Evolutionary conservation across 352 stramenopile genomes (phyloP).

Genomic region (Globisporangium spiculum): DNA sequence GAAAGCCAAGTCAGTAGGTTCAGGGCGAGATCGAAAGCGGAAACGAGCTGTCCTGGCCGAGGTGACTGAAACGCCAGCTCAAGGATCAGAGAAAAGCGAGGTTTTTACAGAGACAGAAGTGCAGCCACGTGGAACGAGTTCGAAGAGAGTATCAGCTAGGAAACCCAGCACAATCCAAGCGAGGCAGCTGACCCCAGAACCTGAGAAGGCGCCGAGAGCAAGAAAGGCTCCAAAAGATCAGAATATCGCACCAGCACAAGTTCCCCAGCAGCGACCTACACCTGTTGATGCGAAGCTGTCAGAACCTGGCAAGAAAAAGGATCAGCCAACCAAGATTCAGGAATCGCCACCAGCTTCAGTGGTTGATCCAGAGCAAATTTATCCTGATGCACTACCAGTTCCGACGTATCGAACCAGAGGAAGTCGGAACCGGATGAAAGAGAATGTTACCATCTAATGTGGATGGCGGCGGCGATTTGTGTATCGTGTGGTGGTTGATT

Average conservation of each 20-base stretch:
- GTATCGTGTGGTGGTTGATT: background rate
- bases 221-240: background rate
- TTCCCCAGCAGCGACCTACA: background rate
- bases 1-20: no score
- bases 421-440: background rate
- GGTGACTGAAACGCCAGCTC: background rate
- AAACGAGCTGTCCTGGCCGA: background rate
- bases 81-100: background rate
- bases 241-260: background rate
- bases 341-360: background rate
- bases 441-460: background rate
- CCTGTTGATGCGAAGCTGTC: background rate
- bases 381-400: background rate
- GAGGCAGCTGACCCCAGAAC: background rate
- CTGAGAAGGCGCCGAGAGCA: background rate
- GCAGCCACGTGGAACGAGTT: background rate
- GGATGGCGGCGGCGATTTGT: no score
- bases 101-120: background rate
- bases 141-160: background rate
- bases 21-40: background rate
- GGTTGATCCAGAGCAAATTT: background rate
- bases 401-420: background rate
- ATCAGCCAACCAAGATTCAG: slow-evolving; percentile 2
- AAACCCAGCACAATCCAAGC: background rate
- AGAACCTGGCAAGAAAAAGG: background rate